Conservation (phyloP, 1,284 basidiomycete genomes). For the Flammula alnicola region DNA sequence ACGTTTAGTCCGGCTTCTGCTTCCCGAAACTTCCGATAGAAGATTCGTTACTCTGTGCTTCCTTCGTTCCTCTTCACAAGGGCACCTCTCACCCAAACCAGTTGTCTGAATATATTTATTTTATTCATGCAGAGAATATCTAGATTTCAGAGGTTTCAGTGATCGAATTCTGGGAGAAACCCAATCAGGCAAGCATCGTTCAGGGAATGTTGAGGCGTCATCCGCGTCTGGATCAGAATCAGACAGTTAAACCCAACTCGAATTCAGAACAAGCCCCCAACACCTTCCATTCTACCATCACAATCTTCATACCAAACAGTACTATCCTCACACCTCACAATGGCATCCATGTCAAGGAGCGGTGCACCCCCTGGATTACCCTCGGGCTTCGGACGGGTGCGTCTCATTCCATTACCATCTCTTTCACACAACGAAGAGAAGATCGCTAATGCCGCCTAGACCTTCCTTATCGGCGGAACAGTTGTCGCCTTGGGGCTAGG, state of each 20-base stretch:
- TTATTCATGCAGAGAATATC: too few relatives aligned
- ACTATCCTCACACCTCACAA: not conserved
- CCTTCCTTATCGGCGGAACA: slow-evolving; percentile 27
- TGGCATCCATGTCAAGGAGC: not conserved
- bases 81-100: too few relatives aligned
- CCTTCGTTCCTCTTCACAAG: too few relatives aligned
- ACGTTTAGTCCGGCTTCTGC: too few relatives aligned
- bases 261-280: not conserved
- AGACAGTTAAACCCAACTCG: not conserved
- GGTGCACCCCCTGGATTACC: too few relatives aligned
- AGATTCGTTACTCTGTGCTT: too few relatives aligned
- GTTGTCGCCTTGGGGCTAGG: slow-evolving; percentile 23
- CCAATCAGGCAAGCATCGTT: too few relatives aligned
- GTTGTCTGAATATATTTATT: too few relatives aligned
- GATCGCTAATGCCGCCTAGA: slow-evolving; percentile 19
- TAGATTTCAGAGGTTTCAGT: too few relatives aligned
- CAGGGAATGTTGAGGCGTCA: not conserved
- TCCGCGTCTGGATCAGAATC: slow-evolving; percentile 4
- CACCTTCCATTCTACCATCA: not conserved
- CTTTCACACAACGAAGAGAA: not conserved
- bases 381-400: too few relatives aligned
- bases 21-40: too few relatives aligned
- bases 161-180: too few relatives aligned
- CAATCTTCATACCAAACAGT: not conserved
- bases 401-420: not conserved